These are phyloP conservation scores for Leccinum rimulosum DNA, from an alignment of 768 basidiomycete species.

Conservation along the genomic window DNA sequence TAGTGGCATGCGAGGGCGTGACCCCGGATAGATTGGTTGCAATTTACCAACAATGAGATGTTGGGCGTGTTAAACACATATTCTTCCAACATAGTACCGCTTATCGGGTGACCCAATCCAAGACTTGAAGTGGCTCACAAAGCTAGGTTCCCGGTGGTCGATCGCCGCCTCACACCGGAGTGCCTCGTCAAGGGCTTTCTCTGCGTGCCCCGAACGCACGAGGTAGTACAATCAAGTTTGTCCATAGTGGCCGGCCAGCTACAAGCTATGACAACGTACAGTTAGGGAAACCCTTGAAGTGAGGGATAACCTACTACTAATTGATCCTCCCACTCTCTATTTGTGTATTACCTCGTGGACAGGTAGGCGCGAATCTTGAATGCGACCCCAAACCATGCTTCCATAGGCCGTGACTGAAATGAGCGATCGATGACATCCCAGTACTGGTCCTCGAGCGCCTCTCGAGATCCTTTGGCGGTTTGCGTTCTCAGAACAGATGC, in stretches of 20 bases:
- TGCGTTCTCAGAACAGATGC: slow-evolving; percentile 64
- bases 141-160: slow-evolving; percentile 79
- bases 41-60: slow-evolving; percentile 3
- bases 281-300: not conserved
- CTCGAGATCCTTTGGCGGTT: slow-evolving; percentile 73
- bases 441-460: slow-evolving; percentile 87
- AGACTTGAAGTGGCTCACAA: slow-evolving; percentile 76
- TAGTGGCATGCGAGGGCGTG: too few species aligned
- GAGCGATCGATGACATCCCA: slow-evolving; percentile 81
- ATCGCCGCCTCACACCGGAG: slow-evolving; percentile 61
- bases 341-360: slow-evolving; percentile 74
- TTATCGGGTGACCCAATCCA: slow-evolving; percentile 83
- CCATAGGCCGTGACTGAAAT: slow-evolving; percentile 74
- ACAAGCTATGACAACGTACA: slow-evolving; percentile 52
- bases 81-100: slow-evolving; percentile 44
- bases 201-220: slow-evolving; percentile 77
- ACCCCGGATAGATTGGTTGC: too few species aligned
- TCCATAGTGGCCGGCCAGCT: slow-evolving; percentile 84
- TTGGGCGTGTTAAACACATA: not conserved
- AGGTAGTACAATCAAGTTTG: slow-evolving; percentile 94
- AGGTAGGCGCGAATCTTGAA: slow-evolving; percentile 92
- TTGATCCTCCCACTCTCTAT: slow-evolving; percentile 77
- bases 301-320: slow-evolving; percentile 63
- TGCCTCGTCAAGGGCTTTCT: slow-evolving; percentile 80
- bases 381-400: slow-evolving; percentile 85